phyloP scores from a whole-genome alignment of 1,284 basidiomycete genomes.

The Anthracocystis walkeri region DNA sequence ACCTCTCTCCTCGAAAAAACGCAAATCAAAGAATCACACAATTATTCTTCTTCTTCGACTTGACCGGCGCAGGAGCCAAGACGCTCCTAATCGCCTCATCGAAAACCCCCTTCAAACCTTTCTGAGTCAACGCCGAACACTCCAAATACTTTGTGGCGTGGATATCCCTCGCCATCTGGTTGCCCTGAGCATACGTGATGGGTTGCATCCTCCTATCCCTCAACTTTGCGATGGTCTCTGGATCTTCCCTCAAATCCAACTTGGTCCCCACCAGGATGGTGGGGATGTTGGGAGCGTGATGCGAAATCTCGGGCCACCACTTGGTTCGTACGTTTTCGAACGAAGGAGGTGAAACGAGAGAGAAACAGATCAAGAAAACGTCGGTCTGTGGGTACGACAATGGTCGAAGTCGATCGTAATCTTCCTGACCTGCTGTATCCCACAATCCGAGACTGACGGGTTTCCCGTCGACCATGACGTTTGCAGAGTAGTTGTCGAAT shows the following conservation, averaged over 20 bases:
- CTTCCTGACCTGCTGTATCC: conserved; percentile 71
- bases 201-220: conserved; percentile 94
- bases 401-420: conserved; percentile 93
- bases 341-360: conserved; percentile 93
- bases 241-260: conserved; percentile 96
- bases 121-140: conserved; percentile 97
- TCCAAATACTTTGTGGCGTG: conserved; percentile 91
- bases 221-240: conserved; percentile 87
- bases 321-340: conserved; percentile 99
- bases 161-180: conserved; percentile 91
- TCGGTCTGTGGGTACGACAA: conserved; percentile 99
- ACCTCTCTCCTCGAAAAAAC: too few species aligned
- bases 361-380: conserved; percentile 99
- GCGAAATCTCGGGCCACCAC: conserved; percentile 73
- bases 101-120: conserved; percentile 73
- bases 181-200: conserved; percentile 89
- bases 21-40: conserved; percentile 67
- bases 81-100: conserved; percentile 68
- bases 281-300: conserved; percentile 92
- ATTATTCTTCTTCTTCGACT: conserved; percentile 67
- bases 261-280: conserved; percentile 98
- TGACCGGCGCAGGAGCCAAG: conserved; percentile 63
- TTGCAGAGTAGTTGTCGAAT: conserved; percentile 89
- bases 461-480: conserved; percentile 98
- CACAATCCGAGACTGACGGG: conserved; percentile 96